phyloP scores from a whole-genome alignment of 2,329 filamentous ascomycete genomes.

The Diplocarpon mali region DNA sequence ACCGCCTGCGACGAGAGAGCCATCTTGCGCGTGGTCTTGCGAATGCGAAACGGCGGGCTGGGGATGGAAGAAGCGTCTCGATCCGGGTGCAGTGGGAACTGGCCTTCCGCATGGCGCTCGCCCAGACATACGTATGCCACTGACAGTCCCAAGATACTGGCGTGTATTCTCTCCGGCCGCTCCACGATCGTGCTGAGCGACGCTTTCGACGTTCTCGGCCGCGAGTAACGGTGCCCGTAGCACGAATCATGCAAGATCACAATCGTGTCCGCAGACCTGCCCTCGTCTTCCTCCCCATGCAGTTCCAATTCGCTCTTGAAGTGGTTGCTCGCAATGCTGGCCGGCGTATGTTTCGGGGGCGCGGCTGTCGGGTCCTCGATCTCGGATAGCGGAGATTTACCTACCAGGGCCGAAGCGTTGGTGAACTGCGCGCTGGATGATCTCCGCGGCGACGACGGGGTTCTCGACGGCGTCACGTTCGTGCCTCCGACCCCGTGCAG shows the following conservation, averaged over 20 bases:
- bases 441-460: constrained; percentile 29
- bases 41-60: constrained; percentile 69
- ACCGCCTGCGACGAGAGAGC: constrained; percentile 66
- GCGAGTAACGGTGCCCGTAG: constrained; percentile 85
- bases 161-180: constrained; percentile 80
- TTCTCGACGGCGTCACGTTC: constrained; percentile 27
- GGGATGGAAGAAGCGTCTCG: constrained; percentile 40
- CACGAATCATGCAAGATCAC: constrained; percentile 89
- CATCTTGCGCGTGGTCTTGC: constrained; percentile 64
- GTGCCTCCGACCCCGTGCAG: constrained; percentile 29
- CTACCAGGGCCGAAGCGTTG: constrained; percentile 26
- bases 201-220: constrained; percentile 64
- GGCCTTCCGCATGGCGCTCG: constrained; percentile 62
- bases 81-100: constrained; percentile 54
- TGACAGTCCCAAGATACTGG: constrained; percentile 70
- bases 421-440: constrained; percentile 34
- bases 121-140: constrained; percentile 87
- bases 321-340: constrained; percentile 29
- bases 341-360: constrained; percentile 36
- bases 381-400: constrained; percentile 31
- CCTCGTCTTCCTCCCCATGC: constrained; percentile 18
- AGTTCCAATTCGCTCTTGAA: constrained; percentile 26
- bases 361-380: constrained; percentile 25
- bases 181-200: constrained; percentile 78
- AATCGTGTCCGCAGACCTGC: constrained; percentile 47